phyloP scores from a whole-genome alignment of 495 filamentous ascomycete genomes.

The Bryoglossum gracile region DNA sequence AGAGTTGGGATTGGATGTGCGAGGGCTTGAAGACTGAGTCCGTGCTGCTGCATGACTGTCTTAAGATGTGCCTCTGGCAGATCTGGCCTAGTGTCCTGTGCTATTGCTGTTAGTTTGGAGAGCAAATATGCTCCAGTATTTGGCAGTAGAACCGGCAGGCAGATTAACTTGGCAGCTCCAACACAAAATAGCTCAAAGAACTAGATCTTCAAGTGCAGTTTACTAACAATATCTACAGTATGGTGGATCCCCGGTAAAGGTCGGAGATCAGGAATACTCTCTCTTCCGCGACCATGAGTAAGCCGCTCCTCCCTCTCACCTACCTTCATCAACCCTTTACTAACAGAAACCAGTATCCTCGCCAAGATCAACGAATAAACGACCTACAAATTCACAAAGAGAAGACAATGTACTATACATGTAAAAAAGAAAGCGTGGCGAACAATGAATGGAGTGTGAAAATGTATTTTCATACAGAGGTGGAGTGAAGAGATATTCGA shows the following conservation, averaged over 20 bases:
- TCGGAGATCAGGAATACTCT: slow-evolving; percentile 91
- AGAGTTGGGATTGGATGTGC: slow-evolving; percentile 1
- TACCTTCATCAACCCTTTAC: no score
- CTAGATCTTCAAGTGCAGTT: no score
- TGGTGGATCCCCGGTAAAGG: slow-evolving; percentile 91
- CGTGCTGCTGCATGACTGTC: no score
- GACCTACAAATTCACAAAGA: neutral
- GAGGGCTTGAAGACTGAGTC: slow-evolving; percentile 7
- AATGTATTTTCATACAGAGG: slow-evolving; percentile 7
- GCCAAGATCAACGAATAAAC: slow-evolving; percentile 82
- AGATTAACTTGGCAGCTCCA: no score
- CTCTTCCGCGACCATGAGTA: slow-evolving; percentile 97
- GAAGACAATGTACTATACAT: slow-evolving; percentile 21
- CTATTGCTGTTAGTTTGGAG: no score
- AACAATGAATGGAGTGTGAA: slow-evolving; percentile 7
- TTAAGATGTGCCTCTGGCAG: no score
- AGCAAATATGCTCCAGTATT: no score
- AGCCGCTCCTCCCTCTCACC: neutral
- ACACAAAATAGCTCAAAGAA: no score
- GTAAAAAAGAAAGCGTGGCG: slow-evolving; percentile 18
- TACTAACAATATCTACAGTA: slow-evolving; percentile 56
- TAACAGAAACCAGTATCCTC: slow-evolving; percentile 72
- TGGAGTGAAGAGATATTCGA: neutral
- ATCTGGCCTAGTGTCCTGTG: no score
- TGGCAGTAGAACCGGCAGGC: no score